Conservation (phyloP, 2,329 filamentous ascomycete species). For the Xylaria sp. region DNA sequence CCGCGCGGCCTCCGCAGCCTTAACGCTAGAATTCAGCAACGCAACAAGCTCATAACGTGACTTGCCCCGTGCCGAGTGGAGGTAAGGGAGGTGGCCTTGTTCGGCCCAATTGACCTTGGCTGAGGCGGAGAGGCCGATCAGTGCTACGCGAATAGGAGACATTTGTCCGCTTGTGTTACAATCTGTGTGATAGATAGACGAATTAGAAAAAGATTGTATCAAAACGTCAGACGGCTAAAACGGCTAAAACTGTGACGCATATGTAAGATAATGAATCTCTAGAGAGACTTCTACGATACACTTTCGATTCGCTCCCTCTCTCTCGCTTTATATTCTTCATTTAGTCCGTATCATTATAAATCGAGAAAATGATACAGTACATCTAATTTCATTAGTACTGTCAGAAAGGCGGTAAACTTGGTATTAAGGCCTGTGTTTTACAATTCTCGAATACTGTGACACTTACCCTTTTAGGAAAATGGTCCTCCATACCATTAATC, state of each 20-base stretch:
- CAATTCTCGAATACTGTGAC: conserved; percentile 8
- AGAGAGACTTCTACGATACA: background rate
- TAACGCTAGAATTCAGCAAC: conserved; percentile 62
- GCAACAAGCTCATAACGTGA: conserved; percentile 62
- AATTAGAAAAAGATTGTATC: background rate
- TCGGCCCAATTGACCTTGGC: conserved; percentile 66
- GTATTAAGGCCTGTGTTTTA: background rate
- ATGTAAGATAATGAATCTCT: background rate
- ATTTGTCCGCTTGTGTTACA: conserved; percentile 47
- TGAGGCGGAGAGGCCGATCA: conserved; percentile 68
- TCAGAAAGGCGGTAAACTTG: fast-evolving
- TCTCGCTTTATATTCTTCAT: conserved; percentile 20
- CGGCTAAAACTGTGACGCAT: background rate
- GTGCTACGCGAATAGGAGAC: conserved; percentile 64
- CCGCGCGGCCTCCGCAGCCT: conserved; percentile 59
- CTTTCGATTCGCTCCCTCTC: background rate
- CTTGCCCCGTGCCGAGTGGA: conserved; percentile 59
- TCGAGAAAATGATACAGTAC: background rate
- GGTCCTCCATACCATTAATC: conserved; percentile 33
- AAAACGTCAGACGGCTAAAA: background rate
- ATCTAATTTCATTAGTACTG: background rate
- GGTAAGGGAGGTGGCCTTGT: conserved; percentile 68
- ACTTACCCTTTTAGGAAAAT: conserved; percentile 41
- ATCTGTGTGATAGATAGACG: background rate
- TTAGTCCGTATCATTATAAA: conserved; percentile 19